Evolutionary conservation across 176 grass and related monocot genomes (phyloP).

Genomic region (Sorghum bicolor): Sorghum_bicolor_NCBIv3 NC_012877.2:58163501-58164000

Average conservation of each 20-base stretch:
- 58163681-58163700: not conserved
- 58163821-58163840: not conserved
- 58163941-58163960: not conserved
- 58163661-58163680: not conserved
- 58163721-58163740: too few species aligned
- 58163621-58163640: not conserved
- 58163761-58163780: not conserved
- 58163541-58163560: not conserved
- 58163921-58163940: not conserved
- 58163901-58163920: not conserved
- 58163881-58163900: not conserved
- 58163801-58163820: not conserved
- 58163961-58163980: not conserved
- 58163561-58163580: not conserved
- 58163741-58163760: not conserved
- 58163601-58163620: not conserved
- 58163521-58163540: not conserved
- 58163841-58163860: not conserved
- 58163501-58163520: not conserved
- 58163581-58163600: not conserved
- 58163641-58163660: not conserved
- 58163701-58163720: not conserved
- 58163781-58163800: not conserved
- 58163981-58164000: not conserved
- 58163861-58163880: not conserved